phyloP scores from a whole-genome alignment of 805 yeast species.

The Candida maris region DNA sequence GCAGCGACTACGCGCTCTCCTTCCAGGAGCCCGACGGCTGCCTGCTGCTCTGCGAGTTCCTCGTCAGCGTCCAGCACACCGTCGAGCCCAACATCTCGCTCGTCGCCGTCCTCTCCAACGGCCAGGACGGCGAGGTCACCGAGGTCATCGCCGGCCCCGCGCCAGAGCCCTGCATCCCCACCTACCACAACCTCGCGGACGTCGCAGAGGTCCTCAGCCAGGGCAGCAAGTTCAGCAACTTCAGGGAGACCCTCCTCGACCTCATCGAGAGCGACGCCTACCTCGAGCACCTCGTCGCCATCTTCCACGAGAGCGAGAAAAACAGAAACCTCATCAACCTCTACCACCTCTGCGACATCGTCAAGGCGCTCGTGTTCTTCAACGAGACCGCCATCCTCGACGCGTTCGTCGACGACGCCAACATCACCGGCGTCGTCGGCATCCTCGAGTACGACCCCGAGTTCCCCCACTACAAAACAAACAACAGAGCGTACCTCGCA shows the following conservation, averaged over 20 bases:
- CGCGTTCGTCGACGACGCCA: slow-evolving; percentile 48
- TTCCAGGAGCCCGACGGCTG: slow-evolving; percentile 94
- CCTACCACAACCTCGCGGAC: slow-evolving; percentile 45
- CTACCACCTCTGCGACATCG: slow-evolving; percentile 65
- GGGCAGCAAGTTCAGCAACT: slow-evolving; percentile 57
- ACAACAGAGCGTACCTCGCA: slow-evolving; percentile 63
- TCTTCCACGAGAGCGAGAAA: slow-evolving; percentile 57
- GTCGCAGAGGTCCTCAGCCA: slow-evolving; percentile 57
- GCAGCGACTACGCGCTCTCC: slow-evolving; percentile 78
- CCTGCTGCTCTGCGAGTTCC: slow-evolving; percentile 73
- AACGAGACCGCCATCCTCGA: slow-evolving; percentile 66
- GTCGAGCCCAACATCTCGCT: slow-evolving; percentile 64
- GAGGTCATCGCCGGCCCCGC: slow-evolving; percentile 82
- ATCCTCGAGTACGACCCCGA: slow-evolving; percentile 89
- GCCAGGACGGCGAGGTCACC: slow-evolving; percentile 49
- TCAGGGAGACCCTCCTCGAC: slow-evolving; percentile 55
- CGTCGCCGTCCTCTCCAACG: slow-evolving; percentile 58
- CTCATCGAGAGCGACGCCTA: slow-evolving; percentile 54
- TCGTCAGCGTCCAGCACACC: slow-evolving; percentile 61
- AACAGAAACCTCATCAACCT: slow-evolving; percentile 50
- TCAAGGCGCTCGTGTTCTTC: slow-evolving; percentile 66
- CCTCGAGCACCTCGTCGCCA: slow-evolving; percentile 45
- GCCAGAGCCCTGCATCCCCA: slow-evolving; percentile 59
- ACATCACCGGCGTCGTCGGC: slow-evolving; percentile 62
- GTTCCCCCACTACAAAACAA: slow-evolving; percentile 74